phyloP scores from a whole-genome alignment of 2,329 filamentous ascomycete genomes.

The Metarhizium anisopliae region DNA sequence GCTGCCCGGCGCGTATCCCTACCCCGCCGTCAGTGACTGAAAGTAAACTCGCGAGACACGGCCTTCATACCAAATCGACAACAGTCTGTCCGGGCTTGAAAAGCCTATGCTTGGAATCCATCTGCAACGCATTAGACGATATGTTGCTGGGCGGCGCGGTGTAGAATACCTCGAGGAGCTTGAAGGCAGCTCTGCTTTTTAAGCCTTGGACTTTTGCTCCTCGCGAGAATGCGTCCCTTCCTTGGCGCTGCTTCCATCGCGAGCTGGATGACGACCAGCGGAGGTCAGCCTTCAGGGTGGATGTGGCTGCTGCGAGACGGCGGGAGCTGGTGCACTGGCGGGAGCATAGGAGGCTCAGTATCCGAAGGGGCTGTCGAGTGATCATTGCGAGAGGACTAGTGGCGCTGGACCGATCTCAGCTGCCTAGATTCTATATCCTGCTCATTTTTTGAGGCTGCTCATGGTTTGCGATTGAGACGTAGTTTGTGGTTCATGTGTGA shows the following conservation, averaged over 20 bases:
- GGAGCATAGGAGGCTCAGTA: neutral
- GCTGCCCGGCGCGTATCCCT: conserved; percentile 70
- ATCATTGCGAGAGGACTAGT: neutral
- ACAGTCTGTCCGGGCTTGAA: conserved; percentile 78
- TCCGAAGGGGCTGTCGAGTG: neutral
- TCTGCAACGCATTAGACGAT: conserved; percentile 34
- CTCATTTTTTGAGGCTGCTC: neutral
- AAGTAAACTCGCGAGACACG: neutral
- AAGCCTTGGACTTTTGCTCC: conserved; percentile 71
- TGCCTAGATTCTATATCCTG: neutral
- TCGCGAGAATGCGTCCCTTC: conserved; percentile 60
- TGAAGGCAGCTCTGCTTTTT: conserved; percentile 89
- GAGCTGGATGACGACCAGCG: conserved; percentile 49
- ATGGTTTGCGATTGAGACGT: neutral
- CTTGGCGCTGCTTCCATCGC: conserved; percentile 76
- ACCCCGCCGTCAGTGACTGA: neutral
- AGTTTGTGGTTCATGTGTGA: neutral
- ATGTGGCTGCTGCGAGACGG: neutral
- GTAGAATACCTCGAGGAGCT: conserved; percentile 64
- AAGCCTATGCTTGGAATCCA: conserved; percentile 72
- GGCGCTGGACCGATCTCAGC: neutral
- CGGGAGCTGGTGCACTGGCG: neutral
- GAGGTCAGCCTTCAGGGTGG: neutral
- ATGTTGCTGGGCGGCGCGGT: neutral
- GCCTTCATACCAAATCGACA: conserved; percentile 64